These are phyloP conservation scores for Pythium grandisporangium DNA, from an alignment of 352 stramenopile genomes.

Conservation along the genomic window DNA sequence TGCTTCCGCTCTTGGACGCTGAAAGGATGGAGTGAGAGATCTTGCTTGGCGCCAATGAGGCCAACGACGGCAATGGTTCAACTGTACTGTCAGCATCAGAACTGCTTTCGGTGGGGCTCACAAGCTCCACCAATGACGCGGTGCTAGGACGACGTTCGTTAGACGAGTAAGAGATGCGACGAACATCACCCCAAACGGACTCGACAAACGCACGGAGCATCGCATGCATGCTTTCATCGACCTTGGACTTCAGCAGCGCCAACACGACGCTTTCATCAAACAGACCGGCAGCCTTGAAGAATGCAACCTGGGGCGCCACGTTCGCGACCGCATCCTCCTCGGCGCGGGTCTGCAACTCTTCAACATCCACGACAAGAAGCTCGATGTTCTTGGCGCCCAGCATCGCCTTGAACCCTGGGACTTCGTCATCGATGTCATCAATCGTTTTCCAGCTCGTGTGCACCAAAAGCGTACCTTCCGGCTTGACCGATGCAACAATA, in stretches of 20 bases:
- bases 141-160: slow-evolving; percentile 20
- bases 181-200: slow-evolving; percentile 49
- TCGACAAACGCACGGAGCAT: slow-evolving; percentile 45
- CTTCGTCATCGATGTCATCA: slow-evolving; percentile 53
- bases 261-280: slow-evolving; percentile 53
- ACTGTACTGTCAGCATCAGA: too few relatives aligned
- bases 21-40: slow-evolving; percentile 23
- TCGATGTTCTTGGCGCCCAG: slow-evolving; percentile 38
- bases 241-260: slow-evolving; percentile 35
- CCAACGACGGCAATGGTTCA: slow-evolving; percentile 14
- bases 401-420: slow-evolving; percentile 34
- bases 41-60: slow-evolving; percentile 41
- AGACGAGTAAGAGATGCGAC: slow-evolving; percentile 33
- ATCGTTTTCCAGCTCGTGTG: slow-evolving; percentile 51
- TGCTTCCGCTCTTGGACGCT: slow-evolving; percentile 13
- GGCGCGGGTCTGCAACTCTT: slow-evolving; percentile 39
- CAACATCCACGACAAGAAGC: slow-evolving; percentile 43
- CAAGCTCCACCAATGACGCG: slow-evolving; percentile 1
- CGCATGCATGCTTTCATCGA: slow-evolving; percentile 25
- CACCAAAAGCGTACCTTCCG: slow-evolving; percentile 42
- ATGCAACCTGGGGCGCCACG: slow-evolving; percentile 40
- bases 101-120: slow-evolving; percentile 1
- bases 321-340: slow-evolving; percentile 37
- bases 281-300: slow-evolving; percentile 46
- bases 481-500: slow-evolving; percentile 39